Evolutionary conservation across 441 rosid species (phyloP).

Genomic region (Erysimum cheiri): DNA sequence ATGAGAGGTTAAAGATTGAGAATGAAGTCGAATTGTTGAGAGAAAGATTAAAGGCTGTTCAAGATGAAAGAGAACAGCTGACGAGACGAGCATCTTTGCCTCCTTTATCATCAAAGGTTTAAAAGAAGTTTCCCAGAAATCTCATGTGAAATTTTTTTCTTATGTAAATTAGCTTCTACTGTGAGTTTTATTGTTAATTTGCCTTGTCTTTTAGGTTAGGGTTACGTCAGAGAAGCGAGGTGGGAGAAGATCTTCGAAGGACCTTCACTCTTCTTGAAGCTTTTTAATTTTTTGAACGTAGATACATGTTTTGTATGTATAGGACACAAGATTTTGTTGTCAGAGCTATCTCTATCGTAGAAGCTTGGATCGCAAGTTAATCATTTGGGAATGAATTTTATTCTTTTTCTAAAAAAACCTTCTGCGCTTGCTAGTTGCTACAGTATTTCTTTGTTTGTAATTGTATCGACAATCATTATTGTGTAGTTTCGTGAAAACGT

Average conservation of each 20-base stretch:
- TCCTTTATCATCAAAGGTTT: slow-evolving; percentile 63
- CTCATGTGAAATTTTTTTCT: not conserved
- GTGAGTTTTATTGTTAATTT: slow-evolving; percentile 7
- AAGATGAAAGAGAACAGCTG: slow-evolving; percentile 70
- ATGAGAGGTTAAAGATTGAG: slow-evolving; percentile 75
- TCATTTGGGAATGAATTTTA: no score
- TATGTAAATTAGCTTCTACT: not conserved
- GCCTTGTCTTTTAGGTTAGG: slow-evolving; percentile 50
- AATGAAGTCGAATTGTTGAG: slow-evolving; percentile 75
- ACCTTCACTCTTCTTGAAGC: slow-evolving; percentile 40
- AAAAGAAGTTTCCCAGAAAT: slow-evolving; percentile 18
- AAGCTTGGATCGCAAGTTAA: slow-evolving; percentile 10
- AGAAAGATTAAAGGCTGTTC: slow-evolving; percentile 70
- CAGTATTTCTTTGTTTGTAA: not conserved
- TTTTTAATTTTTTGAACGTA: not conserved
- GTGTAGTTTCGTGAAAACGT: not conserved
- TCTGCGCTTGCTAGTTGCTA: no score
- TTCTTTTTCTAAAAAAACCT: no score
- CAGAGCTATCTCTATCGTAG: not conserved
- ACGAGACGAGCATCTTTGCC: slow-evolving; percentile 60
- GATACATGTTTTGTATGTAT: not conserved
- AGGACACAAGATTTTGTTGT: not conserved
- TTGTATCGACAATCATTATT: no score
- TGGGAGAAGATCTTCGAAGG: slow-evolving; percentile 49
- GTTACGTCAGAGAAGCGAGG: slow-evolving; percentile 50